Conservation (phyloP, 768 basidiomycete species). For the Xerocomellus intermedius region DNA sequence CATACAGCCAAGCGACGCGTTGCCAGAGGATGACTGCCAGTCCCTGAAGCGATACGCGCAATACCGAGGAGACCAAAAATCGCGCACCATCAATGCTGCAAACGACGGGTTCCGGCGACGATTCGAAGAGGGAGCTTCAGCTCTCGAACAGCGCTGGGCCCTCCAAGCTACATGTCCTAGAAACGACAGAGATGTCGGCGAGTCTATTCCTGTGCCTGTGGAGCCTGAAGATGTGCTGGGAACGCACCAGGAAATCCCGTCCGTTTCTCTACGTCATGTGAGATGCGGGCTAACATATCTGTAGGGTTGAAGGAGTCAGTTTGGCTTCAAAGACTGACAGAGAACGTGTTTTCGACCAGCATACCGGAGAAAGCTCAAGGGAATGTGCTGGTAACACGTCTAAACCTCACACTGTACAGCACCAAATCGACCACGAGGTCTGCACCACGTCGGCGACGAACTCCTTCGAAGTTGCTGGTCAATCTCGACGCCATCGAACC, state of each 20-base stretch:
- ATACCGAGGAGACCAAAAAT: not conserved
- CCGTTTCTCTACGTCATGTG: not conserved
- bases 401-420: not conserved
- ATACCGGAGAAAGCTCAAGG: not conserved
- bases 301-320: not conserved
- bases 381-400: not conserved
- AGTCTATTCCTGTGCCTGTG: not conserved
- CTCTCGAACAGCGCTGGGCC: not conserved
- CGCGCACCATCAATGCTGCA: not conserved
- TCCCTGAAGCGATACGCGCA: not conserved
- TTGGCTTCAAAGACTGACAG: not conserved
- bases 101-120: not conserved
- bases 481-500: not conserved
- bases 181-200: not conserved
- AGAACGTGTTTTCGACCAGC: not conserved
- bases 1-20: not conserved
- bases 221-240: not conserved
- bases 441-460: not conserved
- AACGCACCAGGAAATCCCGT: not conserved
- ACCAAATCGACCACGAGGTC: not conserved
- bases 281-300: not conserved
- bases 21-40: not conserved
- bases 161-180: not conserved
- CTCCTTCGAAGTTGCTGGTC: not conserved
- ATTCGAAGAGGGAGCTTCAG: not conserved